Percentiles rank a stretch among this genome's conserved stretches.
Evolutionary conservation across 2,329 filamentous ascomycete species (phyloP).

Genomic region (Cryphonectria japonica): DNA sequence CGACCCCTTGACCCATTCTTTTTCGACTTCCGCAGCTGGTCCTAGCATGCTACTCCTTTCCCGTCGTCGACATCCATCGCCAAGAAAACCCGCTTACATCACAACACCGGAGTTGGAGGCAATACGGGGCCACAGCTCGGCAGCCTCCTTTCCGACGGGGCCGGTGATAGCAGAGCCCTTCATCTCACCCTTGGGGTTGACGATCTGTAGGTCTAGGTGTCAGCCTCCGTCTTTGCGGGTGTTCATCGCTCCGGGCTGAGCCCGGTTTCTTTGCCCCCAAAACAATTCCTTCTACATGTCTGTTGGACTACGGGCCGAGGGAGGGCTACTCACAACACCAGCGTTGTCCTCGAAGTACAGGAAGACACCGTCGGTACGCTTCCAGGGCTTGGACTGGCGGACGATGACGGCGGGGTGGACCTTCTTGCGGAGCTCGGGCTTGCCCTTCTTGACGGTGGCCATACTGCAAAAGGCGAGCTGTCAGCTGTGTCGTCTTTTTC

Average conservation of each 20-base stretch:
- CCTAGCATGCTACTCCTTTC: constrained; percentile 24
- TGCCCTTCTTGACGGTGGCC: constrained; percentile 99
- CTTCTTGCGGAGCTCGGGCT: constrained; percentile 99
- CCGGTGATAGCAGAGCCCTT: constrained; percentile 99
- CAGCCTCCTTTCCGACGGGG: constrained; percentile 98
- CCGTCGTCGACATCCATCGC: constrained; percentile 22
- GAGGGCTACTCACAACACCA: constrained; percentile 77
- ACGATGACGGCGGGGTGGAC: constrained; percentile 99
- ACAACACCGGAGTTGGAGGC: constrained; percentile 99
- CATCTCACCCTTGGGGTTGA: constrained; percentile 99
- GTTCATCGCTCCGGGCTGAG: too few species aligned
- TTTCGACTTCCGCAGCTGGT: constrained; percentile 27
- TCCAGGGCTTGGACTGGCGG: constrained; percentile 99
- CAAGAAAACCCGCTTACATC: constrained; percentile 74
- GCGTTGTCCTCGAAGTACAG: constrained; percentile 99
- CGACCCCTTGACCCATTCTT: constrained; percentile 33
- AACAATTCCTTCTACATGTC: too few species aligned
- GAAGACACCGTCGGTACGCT: constrained; percentile 96
- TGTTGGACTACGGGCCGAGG: not conserved
- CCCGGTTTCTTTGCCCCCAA: too few species aligned
- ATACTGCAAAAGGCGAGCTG: constrained; percentile 53
- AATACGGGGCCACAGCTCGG: constrained; percentile 99
- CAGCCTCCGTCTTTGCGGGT: constrained; percentile 36
- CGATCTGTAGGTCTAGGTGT: constrained; percentile 67
- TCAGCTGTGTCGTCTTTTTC: constrained; percentile 12